Evolutionary conservation across 257 asterid species (phyloP).

Genomic region (Parsonsia alboflavescens): DNA sequence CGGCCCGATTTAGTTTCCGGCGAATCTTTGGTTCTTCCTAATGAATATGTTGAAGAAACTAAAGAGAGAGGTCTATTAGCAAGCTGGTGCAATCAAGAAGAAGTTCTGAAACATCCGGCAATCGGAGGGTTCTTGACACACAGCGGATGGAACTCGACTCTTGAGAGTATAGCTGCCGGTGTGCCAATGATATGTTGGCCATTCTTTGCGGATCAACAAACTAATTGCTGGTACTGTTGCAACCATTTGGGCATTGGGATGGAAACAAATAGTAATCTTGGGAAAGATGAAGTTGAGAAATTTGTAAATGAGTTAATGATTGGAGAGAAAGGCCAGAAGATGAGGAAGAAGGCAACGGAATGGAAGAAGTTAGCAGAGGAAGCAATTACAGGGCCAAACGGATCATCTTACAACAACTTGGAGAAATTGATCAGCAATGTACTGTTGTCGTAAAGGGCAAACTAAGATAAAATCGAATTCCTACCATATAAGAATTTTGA

Average conservation of each 20-base stretch:
- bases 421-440: conserved; percentile 1
- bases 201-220: not conserved
- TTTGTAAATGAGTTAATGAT: not conserved
- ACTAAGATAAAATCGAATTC: not conserved
- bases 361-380: conserved; percentile 3
- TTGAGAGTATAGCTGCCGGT: not conserved
- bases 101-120: not conserved
- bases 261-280: not conserved
- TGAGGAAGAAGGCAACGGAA: not conserved
- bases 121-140: not conserved
- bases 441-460: not conserved
- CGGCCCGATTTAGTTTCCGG: not conserved
- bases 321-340: conserved; percentile 7
- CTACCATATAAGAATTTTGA: too few species aligned
- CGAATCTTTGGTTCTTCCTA: not conserved
- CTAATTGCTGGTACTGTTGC: not conserved
- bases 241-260: conserved; percentile 6
- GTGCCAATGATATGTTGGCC: not conserved
- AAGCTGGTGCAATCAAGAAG: not conserved
- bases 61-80: not conserved
- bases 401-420: conserved; percentile 1
- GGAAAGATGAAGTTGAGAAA: conserved; percentile 1
- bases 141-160: not conserved
- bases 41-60: not conserved
- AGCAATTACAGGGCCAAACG: not conserved